Conservation (phyloP, 2,329 filamentous ascomycete species). For the Arthrinium phaeospermum region DNA sequence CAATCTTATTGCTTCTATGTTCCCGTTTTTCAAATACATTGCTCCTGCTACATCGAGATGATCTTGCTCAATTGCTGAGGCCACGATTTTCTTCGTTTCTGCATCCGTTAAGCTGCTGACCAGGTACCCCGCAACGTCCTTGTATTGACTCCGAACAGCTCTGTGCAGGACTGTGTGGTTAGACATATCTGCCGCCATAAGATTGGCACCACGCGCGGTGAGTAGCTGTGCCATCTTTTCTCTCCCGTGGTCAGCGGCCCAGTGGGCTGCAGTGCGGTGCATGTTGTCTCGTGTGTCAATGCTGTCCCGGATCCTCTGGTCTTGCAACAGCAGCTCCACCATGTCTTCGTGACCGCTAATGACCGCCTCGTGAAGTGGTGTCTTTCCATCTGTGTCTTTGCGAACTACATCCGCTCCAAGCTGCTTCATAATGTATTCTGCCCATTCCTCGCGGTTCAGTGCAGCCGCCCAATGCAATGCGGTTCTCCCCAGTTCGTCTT, state of each 20-base stretch:
- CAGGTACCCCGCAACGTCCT: background rate
- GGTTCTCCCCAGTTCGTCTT: background rate
- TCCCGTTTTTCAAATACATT: background rate
- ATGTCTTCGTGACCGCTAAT: background rate
- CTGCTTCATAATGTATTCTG: background rate
- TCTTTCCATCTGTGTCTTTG: background rate
- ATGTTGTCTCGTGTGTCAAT: background rate
- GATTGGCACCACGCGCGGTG: background rate
- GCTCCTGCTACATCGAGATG: background rate
- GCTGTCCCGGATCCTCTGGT: background rate
- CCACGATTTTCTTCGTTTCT: background rate
- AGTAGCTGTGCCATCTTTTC: background rate
- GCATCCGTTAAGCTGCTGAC: background rate
- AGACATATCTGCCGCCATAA: background rate
- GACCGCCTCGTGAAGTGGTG: background rate
- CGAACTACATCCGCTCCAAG: background rate
- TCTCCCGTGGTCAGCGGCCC: background rate
- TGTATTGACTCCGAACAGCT: background rate
- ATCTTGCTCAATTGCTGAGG: background rate
- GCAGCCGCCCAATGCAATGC: background rate
- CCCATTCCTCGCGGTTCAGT: background rate
- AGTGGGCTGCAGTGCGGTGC: background rate
- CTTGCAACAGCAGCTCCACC: background rate
- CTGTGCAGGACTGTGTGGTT: background rate
- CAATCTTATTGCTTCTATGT: no score